Percentiles rank a stretch among this genome's conserved stretches.
Conservation (phyloP, 306 rosid genomes). For the Acmispon strigosus region DNA sequence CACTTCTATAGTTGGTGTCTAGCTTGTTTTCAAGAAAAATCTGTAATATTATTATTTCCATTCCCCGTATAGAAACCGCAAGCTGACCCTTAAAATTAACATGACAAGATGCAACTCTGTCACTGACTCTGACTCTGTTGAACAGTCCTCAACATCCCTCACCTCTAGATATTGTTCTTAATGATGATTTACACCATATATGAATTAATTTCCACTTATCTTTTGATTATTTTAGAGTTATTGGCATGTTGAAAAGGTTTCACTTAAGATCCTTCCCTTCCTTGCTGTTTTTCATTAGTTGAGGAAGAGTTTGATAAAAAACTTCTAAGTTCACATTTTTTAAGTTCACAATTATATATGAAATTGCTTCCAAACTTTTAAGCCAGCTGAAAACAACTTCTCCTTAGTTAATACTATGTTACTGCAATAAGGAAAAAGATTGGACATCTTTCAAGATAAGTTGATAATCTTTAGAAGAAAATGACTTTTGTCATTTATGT, state of each 20-base stretch:
- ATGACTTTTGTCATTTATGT: slow-evolving; percentile 29
- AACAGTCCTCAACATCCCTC: slow-evolving; percentile 9
- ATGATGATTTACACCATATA: neutral
- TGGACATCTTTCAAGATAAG: slow-evolving; percentile 53
- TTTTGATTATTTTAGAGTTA: neutral
- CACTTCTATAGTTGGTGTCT: slow-evolving; percentile 27
- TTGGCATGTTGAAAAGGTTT: neutral
- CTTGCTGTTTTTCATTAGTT: neutral
- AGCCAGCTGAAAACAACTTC: slow-evolving; percentile 14
- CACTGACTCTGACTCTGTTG: neutral
- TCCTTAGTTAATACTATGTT: neutral
- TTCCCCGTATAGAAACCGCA: slow-evolving; percentile 38
- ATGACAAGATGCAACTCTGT: slow-evolving; percentile 11
- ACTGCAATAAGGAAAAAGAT: slow-evolving; percentile 49
- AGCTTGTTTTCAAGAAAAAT: slow-evolving; percentile 23
- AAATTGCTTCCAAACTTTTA: slow-evolving; percentile 21
- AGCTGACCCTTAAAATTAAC: slow-evolving; percentile 11
- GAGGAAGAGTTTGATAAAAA: neutral
- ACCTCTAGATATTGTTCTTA: neutral
- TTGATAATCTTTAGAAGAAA: slow-evolving; percentile 30
- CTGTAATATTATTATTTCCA: neutral
- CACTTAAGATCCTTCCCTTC: neutral
- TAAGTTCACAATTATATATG: slow-evolving; percentile 8
- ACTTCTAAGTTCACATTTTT: neutral
- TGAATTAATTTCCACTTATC: neutral